Evolutionary conservation across 129 eudicot genomes (phyloP), one percentile per base, ranked within the genome.

Genomic region (Helianthus tuberosus): DNA sequence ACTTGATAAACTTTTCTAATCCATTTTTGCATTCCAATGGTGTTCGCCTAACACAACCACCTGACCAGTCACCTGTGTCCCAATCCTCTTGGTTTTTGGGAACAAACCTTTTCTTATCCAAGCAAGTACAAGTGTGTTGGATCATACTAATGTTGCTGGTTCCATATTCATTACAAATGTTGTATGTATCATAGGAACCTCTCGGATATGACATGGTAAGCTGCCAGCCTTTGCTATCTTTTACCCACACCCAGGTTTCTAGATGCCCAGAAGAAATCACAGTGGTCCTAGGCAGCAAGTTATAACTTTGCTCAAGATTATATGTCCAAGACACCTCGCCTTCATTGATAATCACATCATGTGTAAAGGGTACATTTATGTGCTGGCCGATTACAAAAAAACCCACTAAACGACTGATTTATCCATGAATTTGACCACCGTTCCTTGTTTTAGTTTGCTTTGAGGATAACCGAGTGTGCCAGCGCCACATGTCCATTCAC

Each of bases 1-100:
- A 20, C 23, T 20, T 20, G 23, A 20, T 20, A 20, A 20, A 20
- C 23, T 20, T 0, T 20, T 20, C 23, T 20, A 20, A 20, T 20
- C 23, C 23, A 20, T 20, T 20, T 20, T 20, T 20, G 23, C 23
- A 20, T 20, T 20, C 23, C 23, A 20, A 20, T 20, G 23, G 23
- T 20, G 23, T 75, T 63, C 74, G 77, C n/a, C 89, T 58, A 27
- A 88, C 62, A 69, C 97, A 91, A 20, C 97, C 97, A 63, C 51
- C 75, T 3, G 92, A 69, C 85, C 88, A 91, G 32, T 86, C 80
- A 9, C 71, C 80, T 6, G 39, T 55, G 23, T 54, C 66, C 97
- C 95, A 91, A 11, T 32, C 81, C n/a, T 23, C 63, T 11, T 43
- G 60, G 69, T 73, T 68, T 57, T 48, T 82, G 0, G 97, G 91